Conservation (phyloP, 352 stramenopile genomes). For the Pythium oligandrum region DNA sequence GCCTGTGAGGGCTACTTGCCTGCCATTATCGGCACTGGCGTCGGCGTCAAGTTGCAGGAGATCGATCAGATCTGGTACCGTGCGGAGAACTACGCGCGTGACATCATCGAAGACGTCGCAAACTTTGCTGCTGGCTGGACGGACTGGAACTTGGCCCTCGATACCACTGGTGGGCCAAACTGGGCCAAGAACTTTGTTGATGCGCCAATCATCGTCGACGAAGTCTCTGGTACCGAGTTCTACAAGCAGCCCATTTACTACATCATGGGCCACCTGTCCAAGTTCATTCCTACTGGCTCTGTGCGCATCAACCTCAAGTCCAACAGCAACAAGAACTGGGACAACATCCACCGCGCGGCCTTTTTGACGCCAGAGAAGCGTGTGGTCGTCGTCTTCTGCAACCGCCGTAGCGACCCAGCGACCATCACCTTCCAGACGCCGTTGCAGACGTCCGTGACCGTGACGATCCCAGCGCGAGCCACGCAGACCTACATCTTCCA, state of each 20-base stretch:
- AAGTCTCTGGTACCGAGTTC: conserved; percentile 52
- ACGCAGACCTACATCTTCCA: too few species aligned
- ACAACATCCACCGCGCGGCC: conserved; percentile 32
- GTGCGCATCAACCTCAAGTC: conserved; percentile 40
- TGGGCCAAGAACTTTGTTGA: conserved; percentile 69
- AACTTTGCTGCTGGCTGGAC: conserved; percentile 79
- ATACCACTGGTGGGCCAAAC: conserved; percentile 64
- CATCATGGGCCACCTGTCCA: conserved; percentile 65
- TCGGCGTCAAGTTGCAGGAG: conserved; percentile 39
- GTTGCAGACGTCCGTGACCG: conserved; percentile 47
- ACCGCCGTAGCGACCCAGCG: conserved; percentile 19
- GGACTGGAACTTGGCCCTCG: conserved; percentile 88
- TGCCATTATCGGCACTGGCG: conserved; percentile 37
- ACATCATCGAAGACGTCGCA: conserved; percentile 85
- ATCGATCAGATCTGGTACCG: conserved; percentile 49
- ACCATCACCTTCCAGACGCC: conserved; percentile 14
- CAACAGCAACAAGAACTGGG: conserved; percentile 14
- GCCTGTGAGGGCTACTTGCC: conserved; percentile 67
- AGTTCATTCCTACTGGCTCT: conserved; percentile 54
- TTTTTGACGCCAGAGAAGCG: conserved; percentile 47
- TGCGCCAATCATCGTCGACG: conserved; percentile 64
- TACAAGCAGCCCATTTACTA: conserved; percentile 87
- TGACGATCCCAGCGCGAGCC: too few species aligned
- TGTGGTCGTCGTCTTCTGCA: conserved; percentile 30
- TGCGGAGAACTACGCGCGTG: conserved; percentile 74